Conservation (phyloP, 768 basidiomycete species). For the Cyclocybe aegerita region DNA sequence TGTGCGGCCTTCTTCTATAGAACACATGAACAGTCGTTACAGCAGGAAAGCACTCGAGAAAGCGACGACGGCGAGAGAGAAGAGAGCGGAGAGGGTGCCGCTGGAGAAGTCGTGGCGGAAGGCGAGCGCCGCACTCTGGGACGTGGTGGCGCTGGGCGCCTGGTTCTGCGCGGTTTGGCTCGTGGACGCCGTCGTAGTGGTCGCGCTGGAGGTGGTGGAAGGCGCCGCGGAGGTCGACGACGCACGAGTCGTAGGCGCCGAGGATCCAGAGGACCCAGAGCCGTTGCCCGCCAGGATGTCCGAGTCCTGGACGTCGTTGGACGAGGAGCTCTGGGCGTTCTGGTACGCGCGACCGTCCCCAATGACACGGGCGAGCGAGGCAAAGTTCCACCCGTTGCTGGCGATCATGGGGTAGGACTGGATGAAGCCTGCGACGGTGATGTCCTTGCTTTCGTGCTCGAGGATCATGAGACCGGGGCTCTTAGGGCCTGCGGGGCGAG, state of each 20-base stretch:
- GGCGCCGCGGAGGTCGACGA: neutral
- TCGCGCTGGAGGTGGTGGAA: neutral
- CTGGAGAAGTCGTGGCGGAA: neutral
- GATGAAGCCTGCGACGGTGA: conserved; percentile 67
- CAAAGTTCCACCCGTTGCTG: conserved; percentile 69
- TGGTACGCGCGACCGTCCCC: conserved; percentile 42
- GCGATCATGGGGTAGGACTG: conserved; percentile 61
- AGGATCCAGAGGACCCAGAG: conserved; percentile 1
- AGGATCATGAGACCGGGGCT: conserved; percentile 77
- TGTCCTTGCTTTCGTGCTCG: conserved; percentile 76
- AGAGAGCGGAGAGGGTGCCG: neutral
- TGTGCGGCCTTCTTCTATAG: no score
- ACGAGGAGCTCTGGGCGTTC: conserved; percentile 38
- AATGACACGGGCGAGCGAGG: conserved; percentile 49
- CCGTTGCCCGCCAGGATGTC: conserved; percentile 20
- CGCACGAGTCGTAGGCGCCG: conserved; percentile 3
- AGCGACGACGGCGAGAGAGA: no score
- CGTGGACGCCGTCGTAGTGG: conserved; percentile 1
- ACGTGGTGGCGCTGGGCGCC: neutral
- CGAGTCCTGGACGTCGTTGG: conserved; percentile 28
- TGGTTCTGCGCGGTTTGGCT: neutral
- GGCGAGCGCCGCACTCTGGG: no score
- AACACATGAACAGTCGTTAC: no score
- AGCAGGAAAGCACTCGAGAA: no score
- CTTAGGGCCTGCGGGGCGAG: conserved; percentile 50